phyloP scores from a whole-genome alignment of 1,284 basidiomycete genomes.

The Pseudomicrostroma phylloplanum region DNA sequence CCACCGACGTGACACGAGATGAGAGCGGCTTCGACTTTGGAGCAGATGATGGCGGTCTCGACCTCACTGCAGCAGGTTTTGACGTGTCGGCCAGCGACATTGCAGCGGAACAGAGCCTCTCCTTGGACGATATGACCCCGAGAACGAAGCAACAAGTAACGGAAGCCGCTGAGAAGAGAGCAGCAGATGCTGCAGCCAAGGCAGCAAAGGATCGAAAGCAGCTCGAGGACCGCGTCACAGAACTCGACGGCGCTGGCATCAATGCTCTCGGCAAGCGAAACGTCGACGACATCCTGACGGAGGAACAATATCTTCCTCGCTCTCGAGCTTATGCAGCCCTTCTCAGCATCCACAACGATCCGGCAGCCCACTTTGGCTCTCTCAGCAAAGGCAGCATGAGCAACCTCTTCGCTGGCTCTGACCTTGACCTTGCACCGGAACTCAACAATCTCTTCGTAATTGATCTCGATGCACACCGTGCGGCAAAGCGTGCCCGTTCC shows the following conservation, averaged over 20 bases:
- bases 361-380: conserved; percentile 75
- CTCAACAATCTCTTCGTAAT: conserved; percentile 75
- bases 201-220: conserved; percentile 47
- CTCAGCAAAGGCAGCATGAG: conserved; percentile 56
- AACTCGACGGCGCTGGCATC: conserved; percentile 55
- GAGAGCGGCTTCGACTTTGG: conserved; percentile 58
- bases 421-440: conserved; percentile 67
- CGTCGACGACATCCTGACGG: conserved; percentile 64
- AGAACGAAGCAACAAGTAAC: conserved; percentile 54
- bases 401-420: conserved; percentile 73
- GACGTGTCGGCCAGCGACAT: not conserved
- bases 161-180: conserved; percentile 32
- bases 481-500: conserved; percentile 40
- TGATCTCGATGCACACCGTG: conserved; percentile 56
- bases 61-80: not conserved
- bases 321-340: conserved; percentile 74
- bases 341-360: conserved; percentile 75
- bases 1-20: conserved; percentile 23
- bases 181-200: conserved; percentile 26
- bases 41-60: conserved; percentile 8
- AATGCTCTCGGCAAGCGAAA: conserved; percentile 55
- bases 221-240: conserved; percentile 54
- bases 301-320: conserved; percentile 72
- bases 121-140: conserved; percentile 55
- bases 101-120: conserved; percentile 13